Evolutionary conservation across 1,284 basidiomycete species (phyloP), one percentile per base, ranked within the genome.

Genomic region (Cystobasidium pallidum): DNA sequence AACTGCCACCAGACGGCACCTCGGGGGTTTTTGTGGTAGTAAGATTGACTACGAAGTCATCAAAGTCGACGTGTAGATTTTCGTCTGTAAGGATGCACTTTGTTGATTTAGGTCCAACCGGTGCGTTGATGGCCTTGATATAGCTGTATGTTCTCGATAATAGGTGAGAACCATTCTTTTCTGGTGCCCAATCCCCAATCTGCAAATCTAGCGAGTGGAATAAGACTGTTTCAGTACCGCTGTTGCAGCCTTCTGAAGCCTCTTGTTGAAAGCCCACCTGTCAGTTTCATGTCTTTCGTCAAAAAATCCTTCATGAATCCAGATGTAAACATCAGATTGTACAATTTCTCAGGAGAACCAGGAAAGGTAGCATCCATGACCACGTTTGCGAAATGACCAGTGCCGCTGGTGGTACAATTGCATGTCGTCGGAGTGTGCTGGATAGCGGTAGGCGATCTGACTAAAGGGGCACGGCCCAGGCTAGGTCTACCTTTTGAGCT

Each of bases 281-380:
- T 83, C n/a, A 99, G 85, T 79, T 92, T 94, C 81, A 98, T 94
- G 75, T 92, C 87, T 15, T 88, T 86, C 28, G 85, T 84, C 88
- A 95, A 88, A 81, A 99, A 99, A 39, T 91, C 89, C 80, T 94
- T 94, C 80, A 94, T 91, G 83, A 98, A 99, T 34, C 90, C 93
- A 81, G 91, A 94, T 65, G 92, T 89, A 81, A 98, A 98, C 84
- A 99, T 91, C 76, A 99, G 84, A 79, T 94, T 94, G 83, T 97
- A 92, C 58, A 98, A 90, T 83, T 91, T 91, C 78, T 97, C 94
- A 0, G 94, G 94, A 0, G 92, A 90, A 32, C 91, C 91, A 11
- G 93, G 92, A 66, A 97, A 85, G 0, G 89, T 85, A 1, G 85
- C 85, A 76, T 95, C 91, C 82, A 96, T 83, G 10, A 89, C 90